phyloP scores from a whole-genome alignment of 164 flowering plant species.

The Tetracentron sinense region DNA sequence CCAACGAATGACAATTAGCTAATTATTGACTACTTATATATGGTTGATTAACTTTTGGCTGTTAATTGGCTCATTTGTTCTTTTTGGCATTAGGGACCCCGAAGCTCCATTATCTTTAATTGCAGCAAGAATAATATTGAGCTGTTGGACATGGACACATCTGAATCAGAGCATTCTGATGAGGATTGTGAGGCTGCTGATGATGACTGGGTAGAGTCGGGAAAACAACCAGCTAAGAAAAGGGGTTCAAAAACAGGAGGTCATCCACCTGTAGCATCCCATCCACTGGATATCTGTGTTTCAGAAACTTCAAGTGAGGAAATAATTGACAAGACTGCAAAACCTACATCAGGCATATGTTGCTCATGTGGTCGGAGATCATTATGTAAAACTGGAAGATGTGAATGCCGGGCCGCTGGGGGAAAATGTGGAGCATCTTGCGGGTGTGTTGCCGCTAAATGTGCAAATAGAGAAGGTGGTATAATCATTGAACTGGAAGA shows the following conservation, averaged over 20 bases:
- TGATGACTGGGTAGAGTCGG: constrained; percentile 48
- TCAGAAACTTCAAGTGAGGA: constrained; percentile 23
- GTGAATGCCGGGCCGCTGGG: constrained; percentile 57
- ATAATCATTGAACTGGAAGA: constrained; percentile 17
- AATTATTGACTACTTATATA: background rate
- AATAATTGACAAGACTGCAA: constrained; percentile 2
- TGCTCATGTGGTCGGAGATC: constrained; percentile 64
- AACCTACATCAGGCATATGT: constrained; percentile 28
- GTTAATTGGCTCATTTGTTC: background rate
- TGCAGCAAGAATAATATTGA: constrained; percentile 16
- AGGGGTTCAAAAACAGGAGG: constrained; percentile 32
- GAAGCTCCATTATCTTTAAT: constrained; percentile 36
- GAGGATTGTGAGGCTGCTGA: constrained; percentile 25
- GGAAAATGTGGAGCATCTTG: constrained; percentile 56
- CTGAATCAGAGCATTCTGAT: constrained; percentile 64
- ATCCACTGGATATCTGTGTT: constrained; percentile 7
- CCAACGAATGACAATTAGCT: background rate
- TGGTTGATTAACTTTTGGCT: background rate
- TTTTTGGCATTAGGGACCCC: constrained; percentile 36
- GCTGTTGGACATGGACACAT: constrained; percentile 76
- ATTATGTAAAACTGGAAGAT: constrained; percentile 67
- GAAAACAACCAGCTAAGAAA: constrained; percentile 22
- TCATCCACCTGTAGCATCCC: constrained; percentile 6
- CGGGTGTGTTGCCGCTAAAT: constrained; percentile 48
- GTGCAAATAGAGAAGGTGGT: constrained; percentile 49